A percentile compares a stretch with the other conserved stretches of the same genome.
Conservation (phyloP, 805 yeast species). For the Lipomyces chichibuensis region DNA sequence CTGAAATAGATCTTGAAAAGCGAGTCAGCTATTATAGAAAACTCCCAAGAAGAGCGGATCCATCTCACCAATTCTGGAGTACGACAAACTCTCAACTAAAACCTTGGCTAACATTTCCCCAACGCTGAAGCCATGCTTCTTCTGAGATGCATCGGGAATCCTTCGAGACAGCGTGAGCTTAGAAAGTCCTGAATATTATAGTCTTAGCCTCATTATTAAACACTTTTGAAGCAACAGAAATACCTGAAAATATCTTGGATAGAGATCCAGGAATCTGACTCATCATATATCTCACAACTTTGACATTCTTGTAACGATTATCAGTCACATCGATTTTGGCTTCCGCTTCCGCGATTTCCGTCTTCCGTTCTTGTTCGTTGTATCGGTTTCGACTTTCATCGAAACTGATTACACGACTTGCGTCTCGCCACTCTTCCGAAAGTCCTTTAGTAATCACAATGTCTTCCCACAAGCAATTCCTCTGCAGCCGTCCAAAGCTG, state of each 20-base stretch:
- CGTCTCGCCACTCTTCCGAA: constrained; percentile 34
- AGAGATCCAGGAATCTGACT: constrained; percentile 33
- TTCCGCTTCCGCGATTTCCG: constrained; percentile 30
- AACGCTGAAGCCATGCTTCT: constrained; percentile 39
- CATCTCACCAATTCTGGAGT: constrained; percentile 24
- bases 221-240: not conserved
- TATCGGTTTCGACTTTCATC: constrained; percentile 20
- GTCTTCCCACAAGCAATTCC: constrained; percentile 41
- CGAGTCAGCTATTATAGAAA: not conserved
- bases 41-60: not conserved
- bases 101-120: constrained; percentile 38
- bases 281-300: constrained; percentile 32
- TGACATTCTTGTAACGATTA: constrained; percentile 32
- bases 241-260: constrained; percentile 29
- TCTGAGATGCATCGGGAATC: constrained; percentile 31
- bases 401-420: constrained; percentile 23
- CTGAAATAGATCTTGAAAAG: constrained; percentile 14
- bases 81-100: constrained; percentile 33
- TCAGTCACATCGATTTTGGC: constrained; percentile 32
- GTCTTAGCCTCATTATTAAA: not conserved
- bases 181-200: constrained; percentile 25
- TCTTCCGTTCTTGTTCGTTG: constrained; percentile 18
- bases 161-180: constrained; percentile 30
- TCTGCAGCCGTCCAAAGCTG: constrained; percentile 38
- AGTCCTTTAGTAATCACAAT: constrained; percentile 25